These are phyloP conservation scores for Pythium dissimile DNA, from an alignment of 352 stramenopile species.

Conservation along the genomic window DNA sequence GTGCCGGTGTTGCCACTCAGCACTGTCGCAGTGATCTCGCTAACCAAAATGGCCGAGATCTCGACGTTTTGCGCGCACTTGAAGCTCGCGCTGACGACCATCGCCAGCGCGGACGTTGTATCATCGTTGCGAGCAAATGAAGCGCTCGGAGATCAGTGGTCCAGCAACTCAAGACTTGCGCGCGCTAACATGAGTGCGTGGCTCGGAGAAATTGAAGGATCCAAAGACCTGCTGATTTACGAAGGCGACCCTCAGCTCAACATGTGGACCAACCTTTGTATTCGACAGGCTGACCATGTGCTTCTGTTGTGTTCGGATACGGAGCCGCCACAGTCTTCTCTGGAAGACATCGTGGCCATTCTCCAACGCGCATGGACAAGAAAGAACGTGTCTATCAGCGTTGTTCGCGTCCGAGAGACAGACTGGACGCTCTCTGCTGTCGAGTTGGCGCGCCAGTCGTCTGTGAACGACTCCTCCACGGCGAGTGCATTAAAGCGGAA, in stretches of 20 bases:
- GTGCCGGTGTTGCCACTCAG: constrained; percentile 44
- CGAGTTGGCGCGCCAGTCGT: constrained; percentile 36
- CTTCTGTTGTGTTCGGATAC: constrained; percentile 76
- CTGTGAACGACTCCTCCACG: constrained; percentile 45
- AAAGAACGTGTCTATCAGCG: constrained; percentile 69
- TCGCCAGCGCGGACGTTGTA: constrained; percentile 62
- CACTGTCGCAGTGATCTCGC: constrained; percentile 72
- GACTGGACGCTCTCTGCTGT: constrained; percentile 69
- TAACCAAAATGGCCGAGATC: constrained; percentile 75
- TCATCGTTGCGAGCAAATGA: constrained; percentile 67
- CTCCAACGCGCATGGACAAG: constrained; percentile 66
- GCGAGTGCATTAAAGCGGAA: constrained; percentile 55
- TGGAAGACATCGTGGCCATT: constrained; percentile 70
- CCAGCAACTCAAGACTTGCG: constrained; percentile 57
- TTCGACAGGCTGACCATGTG: constrained; percentile 83
- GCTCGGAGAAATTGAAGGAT: constrained; percentile 80
- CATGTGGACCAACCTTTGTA: constrained; percentile 78
- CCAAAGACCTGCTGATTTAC: constrained; percentile 77
- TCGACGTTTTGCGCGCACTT: constrained; percentile 74
- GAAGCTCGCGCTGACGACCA: constrained; percentile 52
- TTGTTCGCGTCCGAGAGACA: constrained; percentile 74
- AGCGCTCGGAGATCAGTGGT: constrained; percentile 68
- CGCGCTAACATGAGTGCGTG: constrained; percentile 70
- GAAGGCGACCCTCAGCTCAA: constrained; percentile 71
- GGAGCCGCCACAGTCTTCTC: constrained; percentile 56